phyloP scores from a whole-genome alignment of 78 protist species.

The Speleostelium caveatum region DNA sequence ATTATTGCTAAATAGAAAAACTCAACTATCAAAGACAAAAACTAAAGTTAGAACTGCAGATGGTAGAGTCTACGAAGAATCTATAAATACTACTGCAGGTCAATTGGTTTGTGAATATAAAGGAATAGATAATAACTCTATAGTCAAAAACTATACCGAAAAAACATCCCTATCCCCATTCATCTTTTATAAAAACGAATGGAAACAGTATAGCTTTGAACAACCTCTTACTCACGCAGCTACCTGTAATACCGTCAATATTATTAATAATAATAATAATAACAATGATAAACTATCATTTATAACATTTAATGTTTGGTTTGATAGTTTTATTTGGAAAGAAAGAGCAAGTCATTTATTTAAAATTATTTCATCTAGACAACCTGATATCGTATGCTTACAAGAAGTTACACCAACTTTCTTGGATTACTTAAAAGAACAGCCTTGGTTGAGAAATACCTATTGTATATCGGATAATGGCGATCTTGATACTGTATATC shows the following conservation, averaged over 20 bases:
- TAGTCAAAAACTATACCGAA: conserved; percentile 5
- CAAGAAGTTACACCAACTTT: conserved; percentile 77
- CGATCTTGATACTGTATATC: conserved; percentile 59
- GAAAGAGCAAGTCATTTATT: conserved; percentile 36
- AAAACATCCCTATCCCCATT: conserved; percentile 15
- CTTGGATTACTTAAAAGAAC: conserved; percentile 39
- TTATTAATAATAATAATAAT: neutral
- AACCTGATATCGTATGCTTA: conserved; percentile 48
- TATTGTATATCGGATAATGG: conserved; percentile 69
- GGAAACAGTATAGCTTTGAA: conserved; percentile 13
- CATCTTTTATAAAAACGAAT: conserved; percentile 4
- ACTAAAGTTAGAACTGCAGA: conserved; percentile 70
- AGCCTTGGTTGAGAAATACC: conserved; percentile 20
- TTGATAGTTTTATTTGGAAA: conserved; percentile 56
- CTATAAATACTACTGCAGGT: conserved; percentile 3
- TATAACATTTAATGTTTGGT: conserved; percentile 73
- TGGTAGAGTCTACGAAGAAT: conserved; percentile 66
- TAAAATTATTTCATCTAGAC: neutral
- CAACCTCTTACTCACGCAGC: neutral
- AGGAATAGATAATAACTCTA: conserved; percentile 32
- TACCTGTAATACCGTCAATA: neutral
- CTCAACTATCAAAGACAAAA: conserved; percentile 20
- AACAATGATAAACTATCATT: neutral
- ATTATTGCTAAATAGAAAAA: too few species aligned
- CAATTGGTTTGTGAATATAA: neutral